Evolutionary conservation across 179 eudicot genomes (phyloP), one percentile per base, ranked within the genome.

Genomic region (Silene vulgaris): DNA sequence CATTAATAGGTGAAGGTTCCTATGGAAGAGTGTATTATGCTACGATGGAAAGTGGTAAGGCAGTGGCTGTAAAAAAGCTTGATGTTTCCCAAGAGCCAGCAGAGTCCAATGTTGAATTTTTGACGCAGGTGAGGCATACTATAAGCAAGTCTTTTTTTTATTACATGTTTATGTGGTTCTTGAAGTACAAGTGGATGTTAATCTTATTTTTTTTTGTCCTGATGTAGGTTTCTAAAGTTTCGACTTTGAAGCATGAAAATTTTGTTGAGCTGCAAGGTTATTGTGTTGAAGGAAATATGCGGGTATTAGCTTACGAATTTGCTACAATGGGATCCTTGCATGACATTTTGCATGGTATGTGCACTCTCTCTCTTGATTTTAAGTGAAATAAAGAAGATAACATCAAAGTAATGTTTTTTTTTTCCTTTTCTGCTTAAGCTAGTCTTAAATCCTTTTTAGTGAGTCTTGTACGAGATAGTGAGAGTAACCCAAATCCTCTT

Each of bases 1-100:
- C 89, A 4, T 82, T 88, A 71, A 88, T 88, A 67, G 91, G 89
- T 17, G 89, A 88, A 81, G 89, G 91, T n/a, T 88, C 91, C 12
- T 86, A 88, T 80, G 91, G 91, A 79, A 79, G 91, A 74, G 89
- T 85, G 26, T 88, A 86, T 68, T 87, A 75, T 77, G 89, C 88
- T 60, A 82, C 82, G 43, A 75, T 88, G 80, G 83, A 80, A 50
- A 85, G 75, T 82, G 90, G 82, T 8, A 87, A 82, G 75, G 75
- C 82, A 37, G 89, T 84, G 65, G 87, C 91, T 56, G 82, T 88
- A 14, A 88, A 88, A 62, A 88, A 88, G 81, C 88, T 88, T 57
- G 91, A 88, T 68, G 83, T 85, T 64, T 75, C 88, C 37, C 77
- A 80, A 62, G 89, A 86, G 76, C 82, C 86, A 8, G 89, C 86